Evolutionary conservation across 108 stramenopile genomes (phyloP), one percentile per base, ranked within the genome.

Genomic region (Cylindrotheca fusiformis): DNA sequence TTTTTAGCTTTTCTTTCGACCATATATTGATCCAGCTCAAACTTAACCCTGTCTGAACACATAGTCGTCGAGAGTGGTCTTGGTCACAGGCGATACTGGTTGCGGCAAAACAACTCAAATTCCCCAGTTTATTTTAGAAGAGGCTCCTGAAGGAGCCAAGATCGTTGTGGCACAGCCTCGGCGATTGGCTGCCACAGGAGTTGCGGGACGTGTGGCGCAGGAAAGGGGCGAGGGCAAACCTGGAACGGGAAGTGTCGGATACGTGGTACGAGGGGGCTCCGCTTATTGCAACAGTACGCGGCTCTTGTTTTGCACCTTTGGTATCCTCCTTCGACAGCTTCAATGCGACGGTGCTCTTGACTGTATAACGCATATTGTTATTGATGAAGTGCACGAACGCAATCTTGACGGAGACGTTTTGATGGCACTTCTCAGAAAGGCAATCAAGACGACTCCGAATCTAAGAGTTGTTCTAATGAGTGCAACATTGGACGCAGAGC

Each of bases 371-470:
- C 97, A 97, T 66, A 68, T 98, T 56, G 78, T 98, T 21, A 84
- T 99, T 21, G 99, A 99, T 62, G 98, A 99, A 72, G 96, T 97
- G 32, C 96, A 99, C 63, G 98, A 99, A 63, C 75, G 98, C 25
- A 78, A 88, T 55, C 76, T 88, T 18, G 87, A 90, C 52, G 80
- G 81, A n/a, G 88, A 93, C 52, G 75, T 93, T 0, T 63, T 93
- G 1, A 70, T 93, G 64, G 91, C 81, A 31, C 55, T 82, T 52
- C 74, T 81, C 64, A 83, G 60, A 32, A 67, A 60, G 67, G 58
- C 65, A 51, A 65, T 72, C 14, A 19, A 41, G n/a, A 58, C 49
- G 3, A 48, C 51, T 41, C 66, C 74, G 10, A 63, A 80, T 51
- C 68, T 96, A 17, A 58, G 61, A 22, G 77, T 96, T 8, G 71